These are phyloP conservation scores for Rhodotorula sp. DNA, from an alignment of 1,284 basidiomycete species.

Conservation along the genomic window DNA sequence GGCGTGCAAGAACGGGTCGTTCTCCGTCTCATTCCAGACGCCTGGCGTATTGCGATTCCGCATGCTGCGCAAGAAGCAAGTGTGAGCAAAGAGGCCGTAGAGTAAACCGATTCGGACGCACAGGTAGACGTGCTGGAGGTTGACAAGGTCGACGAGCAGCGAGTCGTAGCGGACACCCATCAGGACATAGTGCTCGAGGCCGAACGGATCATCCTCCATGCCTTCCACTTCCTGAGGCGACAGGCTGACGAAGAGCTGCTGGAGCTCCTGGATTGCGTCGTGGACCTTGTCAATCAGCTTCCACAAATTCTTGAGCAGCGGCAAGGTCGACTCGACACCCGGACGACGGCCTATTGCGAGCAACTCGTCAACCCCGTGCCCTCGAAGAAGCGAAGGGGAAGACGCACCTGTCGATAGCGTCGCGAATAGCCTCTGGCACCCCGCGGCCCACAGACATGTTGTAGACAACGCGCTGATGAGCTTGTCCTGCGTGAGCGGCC, in stretches of 20 bases:
- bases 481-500: constrained; percentile 10
- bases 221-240: constrained; percentile 10
- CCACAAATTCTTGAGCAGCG: constrained; percentile 32
- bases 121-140: constrained; percentile 28
- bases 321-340: constrained; percentile 8
- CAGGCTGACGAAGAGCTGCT: constrained; percentile 31
- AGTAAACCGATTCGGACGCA: neutral
- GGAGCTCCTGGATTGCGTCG: constrained; percentile 29
- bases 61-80: neutral
- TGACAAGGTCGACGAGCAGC: constrained; percentile 29
- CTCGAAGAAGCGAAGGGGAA: neutral
- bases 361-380: too few species aligned
- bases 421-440: constrained; percentile 21
- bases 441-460: constrained; percentile 28
- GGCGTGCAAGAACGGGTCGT: constrained; percentile 13
- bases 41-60: constrained; percentile 15
- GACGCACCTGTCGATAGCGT: constrained; percentile 26
- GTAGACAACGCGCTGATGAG: constrained; percentile 11
- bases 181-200: constrained; percentile 35
- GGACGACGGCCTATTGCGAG: constrained; percentile 18
- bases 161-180: constrained; percentile 34
- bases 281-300: constrained; percentile 33
- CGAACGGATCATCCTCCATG: constrained; percentile 21
- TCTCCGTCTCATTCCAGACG: constrained; percentile 9
- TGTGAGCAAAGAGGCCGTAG: neutral